Base-by-base conservation (phyloP, 2,329 filamentous ascomycete species). In the Claviceps sp. region DNA sequence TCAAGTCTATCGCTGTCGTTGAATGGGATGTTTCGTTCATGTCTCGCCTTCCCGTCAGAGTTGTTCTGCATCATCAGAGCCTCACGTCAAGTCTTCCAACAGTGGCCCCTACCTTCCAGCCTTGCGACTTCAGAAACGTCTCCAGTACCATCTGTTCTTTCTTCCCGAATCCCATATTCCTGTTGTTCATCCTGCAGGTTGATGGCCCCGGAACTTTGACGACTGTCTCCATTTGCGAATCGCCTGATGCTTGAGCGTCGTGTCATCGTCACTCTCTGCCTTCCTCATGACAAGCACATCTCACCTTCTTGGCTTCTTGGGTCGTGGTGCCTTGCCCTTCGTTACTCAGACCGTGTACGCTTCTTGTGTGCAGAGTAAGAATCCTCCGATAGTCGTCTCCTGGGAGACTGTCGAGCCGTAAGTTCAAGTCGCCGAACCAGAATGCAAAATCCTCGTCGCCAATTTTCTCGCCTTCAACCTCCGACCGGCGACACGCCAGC, bases 351-450 rank as follows among this genome's bases (percentile, higher is more conserved):
- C 82, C 82, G 64, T 90, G 89, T 67, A 90, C 84, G 54, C 88
- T 88, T 37, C 77, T 76, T 0, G 87, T 85, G 65, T 96, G 91
- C 4, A 96, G 75, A 62, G 84, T 86, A 40, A 98, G 73, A 7
- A 97, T 71, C 47, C 86, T 80, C 37, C 91, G 79, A 47, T 98
- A 91, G 64, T 98, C 93, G 38, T 93, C 86, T 1, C 89, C 90
- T 0, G 91, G 86, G 48, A 97, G 78, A 45, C 85, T 87, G 49
- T 94, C 88, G 0, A 98, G 75, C 37, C 93, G 81, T 63, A 95
- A 98, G 65, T 98, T 98, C 43, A 98, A 74, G 65, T 98, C 94
- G 7, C 93, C 93, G 62, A 95, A 87, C 88, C 91, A 97, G 62
- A 98, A 96, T 0, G 84, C 82, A 68, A 96, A 89, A 62, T 98